Conservation (phyloP, 1,284 basidiomycete genomes). For the Pyrrhoderma lamaoense region DNA sequence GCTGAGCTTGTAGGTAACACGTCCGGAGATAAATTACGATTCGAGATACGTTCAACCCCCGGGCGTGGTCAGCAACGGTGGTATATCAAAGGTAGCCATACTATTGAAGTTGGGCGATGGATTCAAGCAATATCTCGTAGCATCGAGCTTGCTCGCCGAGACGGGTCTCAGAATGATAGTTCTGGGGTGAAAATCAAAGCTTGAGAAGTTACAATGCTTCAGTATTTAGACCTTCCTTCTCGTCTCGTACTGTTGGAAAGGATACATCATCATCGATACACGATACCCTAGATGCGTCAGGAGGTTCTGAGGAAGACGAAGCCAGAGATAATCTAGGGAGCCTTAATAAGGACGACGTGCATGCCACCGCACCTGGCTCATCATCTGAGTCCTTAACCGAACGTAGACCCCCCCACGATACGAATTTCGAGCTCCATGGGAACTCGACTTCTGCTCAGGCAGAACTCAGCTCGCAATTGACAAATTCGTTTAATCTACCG, state of each 20-base stretch:
- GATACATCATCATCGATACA: slow-evolving; percentile 10
- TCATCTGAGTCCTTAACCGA: slow-evolving; percentile 15
- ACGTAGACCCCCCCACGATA: slow-evolving; percentile 54
- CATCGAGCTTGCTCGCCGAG: slow-evolving; percentile 55
- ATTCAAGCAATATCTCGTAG: slow-evolving; percentile 66
- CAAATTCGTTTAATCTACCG: slow-evolving; percentile 43
- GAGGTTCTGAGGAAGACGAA: slow-evolving; percentile 1
- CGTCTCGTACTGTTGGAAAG: slow-evolving; percentile 2
- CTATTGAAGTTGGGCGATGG: slow-evolving; percentile 88
- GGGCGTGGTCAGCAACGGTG: slow-evolving; percentile 62
- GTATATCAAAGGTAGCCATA: slow-evolving; percentile 88
- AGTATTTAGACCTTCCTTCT: slow-evolving; percentile 11
- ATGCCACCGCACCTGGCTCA: slow-evolving; percentile 32
- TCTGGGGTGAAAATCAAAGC: slow-evolving; percentile 11
- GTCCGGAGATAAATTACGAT: slow-evolving; percentile 59
- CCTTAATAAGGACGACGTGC: slow-evolving; percentile 32
- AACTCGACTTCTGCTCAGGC: slow-evolving; percentile 75
- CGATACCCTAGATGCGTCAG: slow-evolving; percentile 10
- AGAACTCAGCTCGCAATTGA: slow-evolving; percentile 67
- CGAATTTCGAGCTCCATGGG: slow-evolving; percentile 65
- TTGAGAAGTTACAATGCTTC: slow-evolving; percentile 1
- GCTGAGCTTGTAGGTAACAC: slow-evolving; percentile 53
- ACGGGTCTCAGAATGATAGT: slow-evolving; percentile 3
- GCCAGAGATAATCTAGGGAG: slow-evolving; percentile 24
- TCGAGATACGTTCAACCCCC: slow-evolving; percentile 73